A percentile compares a stretch with the other conserved stretches of the same genome.
These are phyloP conservation scores for Botrytis paeoniae DNA, from an alignment of 2,329 filamentous ascomycete genomes.

Conservation along the genomic window DNA sequence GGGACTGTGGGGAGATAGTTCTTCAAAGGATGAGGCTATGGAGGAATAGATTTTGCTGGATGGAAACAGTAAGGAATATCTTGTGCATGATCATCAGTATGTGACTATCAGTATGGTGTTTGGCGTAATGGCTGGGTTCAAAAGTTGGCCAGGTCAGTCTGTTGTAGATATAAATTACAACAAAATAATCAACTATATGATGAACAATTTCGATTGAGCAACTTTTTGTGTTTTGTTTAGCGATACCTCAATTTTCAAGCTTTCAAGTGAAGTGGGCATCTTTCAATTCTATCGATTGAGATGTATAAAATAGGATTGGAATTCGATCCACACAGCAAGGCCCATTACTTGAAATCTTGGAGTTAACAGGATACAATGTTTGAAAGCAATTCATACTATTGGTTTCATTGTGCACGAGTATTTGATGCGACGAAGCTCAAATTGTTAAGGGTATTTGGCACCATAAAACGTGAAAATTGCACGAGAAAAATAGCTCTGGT, in stretches of 20 bases:
- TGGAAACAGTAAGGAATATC: neutral
- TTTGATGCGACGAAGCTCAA: too few relatives aligned
- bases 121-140: constrained; percentile 9
- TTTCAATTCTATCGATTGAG: too few relatives aligned
- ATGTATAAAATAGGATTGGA: neutral
- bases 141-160: constrained; percentile 9
- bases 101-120: constrained; percentile 7
- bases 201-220: neutral
- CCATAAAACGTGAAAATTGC: too few relatives aligned
- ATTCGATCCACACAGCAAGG: neutral
- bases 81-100: constrained; percentile 10
- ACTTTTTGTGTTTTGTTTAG: neutral
- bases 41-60: constrained; percentile 27
- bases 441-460: too few relatives aligned
- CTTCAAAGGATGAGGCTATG: constrained; percentile 31
- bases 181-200: constrained; percentile 4
- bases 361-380: too few relatives aligned
- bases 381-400: too few relatives aligned
- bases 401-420: too few relatives aligned
- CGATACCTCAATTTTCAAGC: neutral
- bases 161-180: constrained; percentile 8
- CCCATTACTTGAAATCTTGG: neutral
- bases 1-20: constrained; percentile 76
- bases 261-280: neutral
- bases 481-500: too few relatives aligned